Evolutionary conservation across 257 asterid species (phyloP).

Genomic region (Linderniella brevidens): DNA sequence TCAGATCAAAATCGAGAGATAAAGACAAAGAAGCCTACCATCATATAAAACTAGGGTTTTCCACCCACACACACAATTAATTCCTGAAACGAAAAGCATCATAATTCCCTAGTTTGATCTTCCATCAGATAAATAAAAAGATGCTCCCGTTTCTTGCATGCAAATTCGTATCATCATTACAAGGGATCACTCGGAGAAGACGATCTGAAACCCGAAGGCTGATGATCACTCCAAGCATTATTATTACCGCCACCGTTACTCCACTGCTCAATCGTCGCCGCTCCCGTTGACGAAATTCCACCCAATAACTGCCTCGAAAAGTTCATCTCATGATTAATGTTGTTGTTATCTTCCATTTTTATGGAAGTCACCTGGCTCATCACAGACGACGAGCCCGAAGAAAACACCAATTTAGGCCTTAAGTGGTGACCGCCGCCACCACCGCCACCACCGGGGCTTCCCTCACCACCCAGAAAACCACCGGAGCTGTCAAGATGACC

Average conservation of each 20-base stretch:
- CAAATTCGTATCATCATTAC: constrained; percentile 9
- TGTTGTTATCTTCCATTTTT: constrained; percentile 42
- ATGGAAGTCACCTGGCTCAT: constrained; percentile 34
- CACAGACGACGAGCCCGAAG: constrained; percentile 18
- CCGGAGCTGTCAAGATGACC: too few relatives aligned
- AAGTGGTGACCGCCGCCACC: constrained; percentile 21
- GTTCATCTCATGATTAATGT: constrained; percentile 25
- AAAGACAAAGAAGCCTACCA: too few relatives aligned
- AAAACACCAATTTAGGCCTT: constrained; percentile 21
- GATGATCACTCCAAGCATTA: constrained; percentile 42
- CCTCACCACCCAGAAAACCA: too few relatives aligned
- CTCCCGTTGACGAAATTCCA: constrained; percentile 9
- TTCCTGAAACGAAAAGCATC: too few relatives aligned
- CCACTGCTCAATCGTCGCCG: constrained; percentile 29
- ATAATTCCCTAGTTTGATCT: too few relatives aligned
- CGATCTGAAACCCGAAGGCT: constrained; percentile 62
- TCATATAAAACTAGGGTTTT: too few relatives aligned
- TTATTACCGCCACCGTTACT: constrained; percentile 12
- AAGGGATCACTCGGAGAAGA: constrained; percentile 52
- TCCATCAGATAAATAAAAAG: too few relatives aligned
- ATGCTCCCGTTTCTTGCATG: too few relatives aligned
- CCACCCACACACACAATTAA: too few relatives aligned
- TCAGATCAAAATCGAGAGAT: too few relatives aligned
- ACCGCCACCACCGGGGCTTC: constrained; percentile 18
- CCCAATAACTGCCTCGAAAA: constrained; percentile 46